Percentiles rank a stretch among this genome's conserved stretches.
These are phyloP conservation scores for Pilasporangium apinafurcum DNA, from an alignment of 352 stramenopile species.

Conservation along the genomic window DNA sequence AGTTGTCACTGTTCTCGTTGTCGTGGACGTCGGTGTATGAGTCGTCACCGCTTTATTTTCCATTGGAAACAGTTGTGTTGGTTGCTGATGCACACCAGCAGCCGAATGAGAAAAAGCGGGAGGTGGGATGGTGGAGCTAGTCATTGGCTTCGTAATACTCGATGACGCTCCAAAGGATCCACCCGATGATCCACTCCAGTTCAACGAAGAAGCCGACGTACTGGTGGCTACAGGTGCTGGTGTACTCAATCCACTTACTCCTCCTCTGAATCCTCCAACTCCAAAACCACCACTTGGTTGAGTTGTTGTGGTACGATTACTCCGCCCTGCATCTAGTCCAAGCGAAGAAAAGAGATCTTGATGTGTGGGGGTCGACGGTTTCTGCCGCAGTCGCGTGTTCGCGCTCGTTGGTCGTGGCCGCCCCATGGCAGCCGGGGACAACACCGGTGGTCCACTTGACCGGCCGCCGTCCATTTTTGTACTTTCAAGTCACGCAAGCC, in stretches of 20 bases:
- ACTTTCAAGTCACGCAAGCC: no score
- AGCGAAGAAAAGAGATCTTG: conserved; percentile 56
- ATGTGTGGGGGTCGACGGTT: conserved; percentile 21
- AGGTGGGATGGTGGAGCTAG: background rate
- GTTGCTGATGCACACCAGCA: no score
- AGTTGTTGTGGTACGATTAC: conserved; percentile 26
- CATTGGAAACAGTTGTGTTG: no score
- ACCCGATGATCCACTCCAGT: conserved; percentile 10
- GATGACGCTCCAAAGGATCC: conserved; percentile 1
- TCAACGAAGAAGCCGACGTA: background rate
- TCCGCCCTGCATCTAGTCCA: conserved; percentile 29
- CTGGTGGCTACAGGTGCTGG: conserved; percentile 1
- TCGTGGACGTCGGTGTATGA: background rate
- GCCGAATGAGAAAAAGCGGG: no score
- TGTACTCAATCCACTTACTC: background rate
- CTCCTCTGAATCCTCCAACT: background rate
- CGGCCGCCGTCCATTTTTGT: no score
- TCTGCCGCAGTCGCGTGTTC: conserved; percentile 54
- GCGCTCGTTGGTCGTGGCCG: conserved; percentile 38
- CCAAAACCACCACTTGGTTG: conserved; percentile 8
- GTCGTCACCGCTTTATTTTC: background rate
- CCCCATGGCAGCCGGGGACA: no score
- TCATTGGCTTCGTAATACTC: background rate
- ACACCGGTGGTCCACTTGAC: background rate
- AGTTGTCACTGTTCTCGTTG: background rate